These are phyloP conservation scores for Coemansia sp. DNA, from an alignment of 192 early-diverging fungal species.

Conservation along the genomic window DNA sequence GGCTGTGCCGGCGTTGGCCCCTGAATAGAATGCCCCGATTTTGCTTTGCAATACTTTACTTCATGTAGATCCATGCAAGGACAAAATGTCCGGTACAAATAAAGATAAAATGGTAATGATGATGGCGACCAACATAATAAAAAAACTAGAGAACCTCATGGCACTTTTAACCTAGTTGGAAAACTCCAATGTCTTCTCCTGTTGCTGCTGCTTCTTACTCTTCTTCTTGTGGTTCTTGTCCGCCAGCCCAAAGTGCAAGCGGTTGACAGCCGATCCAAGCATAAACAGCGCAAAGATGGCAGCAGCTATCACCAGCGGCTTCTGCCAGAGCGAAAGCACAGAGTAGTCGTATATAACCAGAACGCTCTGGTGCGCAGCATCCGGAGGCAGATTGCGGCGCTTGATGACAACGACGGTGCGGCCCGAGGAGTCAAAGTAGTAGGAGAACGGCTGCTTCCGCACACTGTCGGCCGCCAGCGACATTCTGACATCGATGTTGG, in stretches of 20 bases:
- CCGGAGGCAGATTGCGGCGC: constrained; percentile 74
- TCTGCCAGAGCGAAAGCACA: constrained; percentile 54
- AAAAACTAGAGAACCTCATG: too few relatives aligned
- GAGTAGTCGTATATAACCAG: constrained; percentile 61
- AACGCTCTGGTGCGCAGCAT: constrained; percentile 57
- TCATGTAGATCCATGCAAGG: neutral
- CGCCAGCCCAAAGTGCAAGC: constrained; percentile 57
- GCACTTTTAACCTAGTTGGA: too few relatives aligned
- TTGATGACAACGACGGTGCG: constrained; percentile 73
- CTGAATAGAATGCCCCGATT: neutral
- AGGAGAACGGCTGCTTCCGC: constrained; percentile 59
- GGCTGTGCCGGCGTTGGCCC: constrained; percentile 37
- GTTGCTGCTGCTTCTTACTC: too few relatives aligned
- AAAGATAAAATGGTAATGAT: too few relatives aligned
- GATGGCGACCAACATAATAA: too few relatives aligned
- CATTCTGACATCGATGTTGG: constrained; percentile 66
- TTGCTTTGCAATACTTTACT: too few relatives aligned
- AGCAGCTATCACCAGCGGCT: constrained; percentile 60
- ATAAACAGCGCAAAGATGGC: constrained; percentile 60
- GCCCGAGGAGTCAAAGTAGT: constrained; percentile 92
- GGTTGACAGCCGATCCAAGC: constrained; percentile 57
- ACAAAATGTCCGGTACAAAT: too few relatives aligned
- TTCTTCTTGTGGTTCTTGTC: neutral
- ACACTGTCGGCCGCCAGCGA: constrained; percentile 65
- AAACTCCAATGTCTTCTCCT: too few relatives aligned